Base-by-base conservation (phyloP, 192 early-diverging fungal genomes). In the Gorgonomyces haynaldii region DNA sequence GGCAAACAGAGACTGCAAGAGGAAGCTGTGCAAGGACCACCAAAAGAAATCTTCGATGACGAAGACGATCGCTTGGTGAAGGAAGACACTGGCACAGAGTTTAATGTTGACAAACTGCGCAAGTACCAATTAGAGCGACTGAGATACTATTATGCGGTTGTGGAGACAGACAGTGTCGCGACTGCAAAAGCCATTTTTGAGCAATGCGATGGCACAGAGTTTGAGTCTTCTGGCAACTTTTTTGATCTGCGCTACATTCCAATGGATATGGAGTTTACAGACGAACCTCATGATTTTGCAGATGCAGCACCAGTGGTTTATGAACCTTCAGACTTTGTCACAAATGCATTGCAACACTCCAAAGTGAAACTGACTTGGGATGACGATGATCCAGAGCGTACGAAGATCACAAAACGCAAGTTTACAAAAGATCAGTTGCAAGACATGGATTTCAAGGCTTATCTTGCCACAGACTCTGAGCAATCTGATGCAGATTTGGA, bases 351-450 rank as follows among this genome's bases (percentile, higher is more conserved):
- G 38, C 85, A 90, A 62, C 89, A 91, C 63, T 88, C 89, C 1
- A 85, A 84, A 22, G 87, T 90, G n/a, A 84, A 85, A 60, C 67
- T 98, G 28, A 92, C 89, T 0, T 98, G 94, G 94, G 94, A 98
- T 42, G 76, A 83, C 16, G 95, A 98, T 36, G 91, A 92, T 54
- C 78, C 84, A 4, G 84, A 87, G 25, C 76, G 95, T 29, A 68
- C 82, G 12, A 71, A 75, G 32, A 54, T 85, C 12, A 96, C 84
- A 1, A 75, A 84, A 7, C 79, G 84, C 32, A 81, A 79, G 34
- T 89, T 98, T 45, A 85, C 81, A 0, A 82, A 89, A 45, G 81
- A 94, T 34, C 88, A 98, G 31, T 50, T 96, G 19, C 76, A 88
- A 37, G 74, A 83, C 4, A 84, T 94, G 80, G 91, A 98, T 59